These are phyloP conservation scores for Dorcoceras hygrometricum DNA, from an alignment of 257 asterid genomes.

Conservation along the genomic window DNA sequence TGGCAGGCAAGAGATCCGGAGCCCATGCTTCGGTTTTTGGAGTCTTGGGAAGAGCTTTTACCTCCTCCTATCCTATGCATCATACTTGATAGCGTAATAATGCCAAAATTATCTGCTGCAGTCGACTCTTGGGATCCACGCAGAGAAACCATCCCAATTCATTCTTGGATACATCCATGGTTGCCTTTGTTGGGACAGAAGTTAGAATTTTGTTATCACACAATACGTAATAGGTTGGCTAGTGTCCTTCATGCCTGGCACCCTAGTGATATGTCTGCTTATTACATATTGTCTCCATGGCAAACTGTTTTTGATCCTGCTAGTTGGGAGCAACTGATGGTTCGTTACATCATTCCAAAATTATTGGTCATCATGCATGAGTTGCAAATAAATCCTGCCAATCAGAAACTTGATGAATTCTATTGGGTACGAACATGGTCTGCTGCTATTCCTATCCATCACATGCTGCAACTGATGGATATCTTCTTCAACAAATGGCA, in stretches of 20 bases:
- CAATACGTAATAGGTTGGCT: conserved; percentile 67
- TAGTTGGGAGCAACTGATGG: conserved; percentile 92
- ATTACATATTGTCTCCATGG: conserved; percentile 78
- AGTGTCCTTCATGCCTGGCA: conserved; percentile 93
- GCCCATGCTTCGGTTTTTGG: conserved; percentile 82
- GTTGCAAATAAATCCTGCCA: conserved; percentile 64
- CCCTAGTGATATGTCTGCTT: conserved; percentile 83
- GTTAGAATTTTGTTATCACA: conserved; percentile 72
- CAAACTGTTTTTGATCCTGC: conserved; percentile 72
- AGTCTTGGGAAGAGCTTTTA: conserved; percentile 78
- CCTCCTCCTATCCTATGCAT: conserved; percentile 61
- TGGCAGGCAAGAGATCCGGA: conserved; percentile 93
- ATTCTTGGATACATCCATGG: conserved; percentile 97
- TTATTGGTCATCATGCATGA: conserved; percentile 61
- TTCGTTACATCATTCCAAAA: conserved; percentile 59
- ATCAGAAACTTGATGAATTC: conserved; percentile 67
- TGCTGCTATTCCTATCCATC: conserved; percentile 61
- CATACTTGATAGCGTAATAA: conserved; percentile 53
- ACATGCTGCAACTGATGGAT: conserved; percentile 73
- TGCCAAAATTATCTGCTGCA: conserved; percentile 76
- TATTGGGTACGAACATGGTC: conserved; percentile 71
- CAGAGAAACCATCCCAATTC: conserved; percentile 77
- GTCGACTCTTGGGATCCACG: conserved; percentile 94
- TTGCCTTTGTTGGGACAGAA: conserved; percentile 66
- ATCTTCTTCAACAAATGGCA: conserved; percentile 86